Evolutionary conservation across 768 basidiomycete species (phyloP), one percentile per base, ranked within the genome.

Genomic region (Botryobasidium botryosum): DNA sequence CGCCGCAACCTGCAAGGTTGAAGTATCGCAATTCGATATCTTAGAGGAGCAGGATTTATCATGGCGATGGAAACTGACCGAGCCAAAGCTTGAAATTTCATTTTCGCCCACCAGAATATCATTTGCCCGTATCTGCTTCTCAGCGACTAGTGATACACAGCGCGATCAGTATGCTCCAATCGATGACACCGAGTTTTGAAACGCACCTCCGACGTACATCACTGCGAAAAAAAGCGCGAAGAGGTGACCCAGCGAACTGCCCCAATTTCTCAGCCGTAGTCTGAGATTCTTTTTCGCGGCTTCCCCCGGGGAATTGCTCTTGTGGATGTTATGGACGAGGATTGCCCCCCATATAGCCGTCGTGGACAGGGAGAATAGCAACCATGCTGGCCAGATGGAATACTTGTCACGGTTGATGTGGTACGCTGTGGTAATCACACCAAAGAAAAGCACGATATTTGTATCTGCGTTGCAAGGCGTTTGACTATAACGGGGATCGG

Each of bases 361-460:
- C 3, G 17, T 26, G 15, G 23, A 46, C 4, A 48, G 24, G 31
- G 21, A 33, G 23, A 48, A 33, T n/a, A 48, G 47, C 5, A 48
- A 42, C 47, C 47, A 48, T 12, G 44, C 4, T 4, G 47, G 39
- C 41, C 42, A 48, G 26, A 37, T 43, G 3, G 10, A 42, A 26
- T 25, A 24, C 6, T 40, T 20, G n/a, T 48, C 21, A 2, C 27
- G 13, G 43, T 48, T 43, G 41, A 48, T 48, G 10, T 35, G 23
- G 13, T 28, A 6, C 4, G 41, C 41, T 1, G 35, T 36, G 21
- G 18, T 24, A 1, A 20, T n/a, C 2, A 27, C 29, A 23, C 3
- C 42, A 20, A 36, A 37, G 32, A 40, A 48, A 23, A 38, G 39
- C 13, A 48, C 33, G 1, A 29, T 20, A 18, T n/a, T 33, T 33